Evolutionary conservation across 306 rosid genomes (phyloP), one percentile per base, ranked within the genome.

Genomic region (Trichosanthes cucumerina): DNA sequence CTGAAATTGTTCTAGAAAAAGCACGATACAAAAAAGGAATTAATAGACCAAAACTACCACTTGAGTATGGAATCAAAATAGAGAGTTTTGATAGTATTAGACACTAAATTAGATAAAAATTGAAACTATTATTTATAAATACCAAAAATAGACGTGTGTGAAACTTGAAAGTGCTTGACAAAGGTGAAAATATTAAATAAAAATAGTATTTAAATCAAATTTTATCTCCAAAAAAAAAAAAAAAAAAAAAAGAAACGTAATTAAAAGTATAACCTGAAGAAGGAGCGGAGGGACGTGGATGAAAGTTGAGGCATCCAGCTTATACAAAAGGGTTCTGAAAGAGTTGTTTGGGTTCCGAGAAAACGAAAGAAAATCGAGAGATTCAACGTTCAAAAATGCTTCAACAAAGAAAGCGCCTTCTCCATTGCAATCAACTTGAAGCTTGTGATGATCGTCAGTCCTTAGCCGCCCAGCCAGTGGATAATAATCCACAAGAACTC

Each of bases 381-480:
- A 85, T 34, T 89, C 87, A 58, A 83, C 52, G 50, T 79, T 92
- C 92, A 90, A 83, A 86, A 87, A 90, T 26, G 96, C 98, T 80
- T 94, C 92, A 31, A 82, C 97, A 74, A 94, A 89, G 0, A 92
- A 33, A 75, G 89, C 97, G 56, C 98, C 98, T 77, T 92, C 81
- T 71, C 87, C 96, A 82, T 92, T 94, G 64, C 98, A 94, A 81
- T 90, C 91, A 50, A 94, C 91, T 62, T 87, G 81, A 19, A 94
- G 89, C 84, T 92, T 94, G 31, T 82, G 85, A 78, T 82, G 85
- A 78, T 86, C 89, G 24, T 83, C 75, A 58, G 34, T 23, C 46
- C 84, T 89, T 76, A 94, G 71, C 78, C 97, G 85, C 16, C 98
- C 98, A 47, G 98, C 97, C 60, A 94, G 73, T 14, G 98, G 98